Base-by-base conservation (phyloP, 345 rosid genomes). In the Citrus reticulata region DNA sequence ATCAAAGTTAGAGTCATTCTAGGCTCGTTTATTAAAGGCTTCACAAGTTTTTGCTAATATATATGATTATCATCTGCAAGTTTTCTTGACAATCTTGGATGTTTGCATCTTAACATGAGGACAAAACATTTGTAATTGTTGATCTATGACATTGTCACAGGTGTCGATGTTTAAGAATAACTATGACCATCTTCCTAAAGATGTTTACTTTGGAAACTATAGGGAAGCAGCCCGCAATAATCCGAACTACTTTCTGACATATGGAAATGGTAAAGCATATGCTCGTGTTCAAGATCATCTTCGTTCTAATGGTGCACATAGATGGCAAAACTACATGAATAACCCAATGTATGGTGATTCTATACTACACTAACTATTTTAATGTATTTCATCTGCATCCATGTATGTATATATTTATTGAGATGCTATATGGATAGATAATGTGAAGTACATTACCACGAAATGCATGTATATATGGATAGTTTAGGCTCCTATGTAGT, bases 101-200 rank as follows among this genome's bases (percentile, higher is more conserved):
- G 35, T 25, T 24, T 75, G 24, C 20, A 9, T 63, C 25, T 61
- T 39, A 11, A 46, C 27, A 5, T 22, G 11, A 22, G 30, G 55
- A 29, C 59, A 7, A 27, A 58, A 58, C 30, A 27, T 75, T 49
- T 1, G 51, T 55, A 29, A 63, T 9, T 57, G 54, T 29, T 46
- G n/a, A 29, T 54, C 61, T 51, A 60, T 40, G 78, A 66, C 78
- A 37, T 73, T 80, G 75, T 58, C 79, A n/a, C 77, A 94, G 98
- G 92, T 96, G 32, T 94, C 98, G 40, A 87, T 94, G 98, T 96
- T 94, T 85, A 93, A 94, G 88, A 94, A 88, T 85, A 96, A 96
- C 72, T 93, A 84, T 79, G 97, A 94, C 76, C 98, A 94, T 89
- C 95, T 96, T 80, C 87, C 90, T n/a, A 94, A 86, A 83, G 98